These are phyloP conservation scores for Trichoderma koningii DNA, from an alignment of 2,329 filamentous ascomycete species.

Conservation along the genomic window DNA sequence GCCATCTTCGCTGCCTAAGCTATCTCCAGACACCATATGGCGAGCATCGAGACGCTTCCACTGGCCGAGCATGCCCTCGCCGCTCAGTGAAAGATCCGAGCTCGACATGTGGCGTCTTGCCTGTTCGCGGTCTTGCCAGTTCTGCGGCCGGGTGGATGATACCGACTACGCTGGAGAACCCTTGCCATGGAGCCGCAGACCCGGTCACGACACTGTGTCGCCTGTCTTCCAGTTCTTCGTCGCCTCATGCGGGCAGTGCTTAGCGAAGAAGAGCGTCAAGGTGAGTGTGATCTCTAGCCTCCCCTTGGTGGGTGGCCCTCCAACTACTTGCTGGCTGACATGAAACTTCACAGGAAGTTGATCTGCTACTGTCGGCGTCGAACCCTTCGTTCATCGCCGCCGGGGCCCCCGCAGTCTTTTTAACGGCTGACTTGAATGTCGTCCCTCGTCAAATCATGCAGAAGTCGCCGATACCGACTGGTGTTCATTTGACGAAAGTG, in stretches of 20 bases:
- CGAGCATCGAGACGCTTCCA: constrained; percentile 65
- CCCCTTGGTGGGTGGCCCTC: not conserved
- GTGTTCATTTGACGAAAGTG: constrained; percentile 62
- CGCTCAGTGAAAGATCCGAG: constrained; percentile 66
- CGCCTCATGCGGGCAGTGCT: constrained; percentile 66
- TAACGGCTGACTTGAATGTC: constrained; percentile 63
- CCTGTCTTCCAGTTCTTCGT: constrained; percentile 72
- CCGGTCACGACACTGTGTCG: constrained; percentile 61
- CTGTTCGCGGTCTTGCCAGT: constrained; percentile 65
- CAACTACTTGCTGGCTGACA: constrained; percentile 29
- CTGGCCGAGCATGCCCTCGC: constrained; percentile 68
- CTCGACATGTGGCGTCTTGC: constrained; percentile 75
- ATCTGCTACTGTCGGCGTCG: constrained; percentile 64
- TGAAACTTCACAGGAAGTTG: constrained; percentile 61
- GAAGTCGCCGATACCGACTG: constrained; percentile 48
- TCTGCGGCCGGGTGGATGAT: constrained; percentile 56
- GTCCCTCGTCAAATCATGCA: constrained; percentile 59
- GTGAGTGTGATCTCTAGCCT: constrained; percentile 48
- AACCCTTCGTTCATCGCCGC: constrained; percentile 63
- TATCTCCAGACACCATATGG: constrained; percentile 70
- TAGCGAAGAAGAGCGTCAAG: constrained; percentile 62
- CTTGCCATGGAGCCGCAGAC: constrained; percentile 60
- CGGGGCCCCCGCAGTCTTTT: constrained; percentile 69
- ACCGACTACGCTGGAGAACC: constrained; percentile 34
- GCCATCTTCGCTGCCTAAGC: constrained; percentile 36